Conservation (phyloP, 2,329 filamentous ascomycete genomes). For the Hymenoscyphus fraxineus region DNA sequence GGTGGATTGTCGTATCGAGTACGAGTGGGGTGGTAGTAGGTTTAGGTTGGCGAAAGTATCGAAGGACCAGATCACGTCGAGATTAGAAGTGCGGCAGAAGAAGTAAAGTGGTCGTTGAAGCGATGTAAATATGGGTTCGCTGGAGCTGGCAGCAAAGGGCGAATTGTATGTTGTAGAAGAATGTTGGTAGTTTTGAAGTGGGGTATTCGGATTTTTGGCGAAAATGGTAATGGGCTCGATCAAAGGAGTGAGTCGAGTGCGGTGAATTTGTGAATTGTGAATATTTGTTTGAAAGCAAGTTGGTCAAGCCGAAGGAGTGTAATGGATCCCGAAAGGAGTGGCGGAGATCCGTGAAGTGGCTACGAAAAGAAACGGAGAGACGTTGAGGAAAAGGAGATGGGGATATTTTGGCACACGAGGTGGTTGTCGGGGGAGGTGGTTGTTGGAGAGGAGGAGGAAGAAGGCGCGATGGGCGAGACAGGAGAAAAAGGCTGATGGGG, state of each 20-base stretch:
- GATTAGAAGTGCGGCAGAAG: slow-evolving; percentile 6
- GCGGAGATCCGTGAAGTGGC: slow-evolving; percentile 41
- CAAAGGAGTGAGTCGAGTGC: slow-evolving; percentile 22
- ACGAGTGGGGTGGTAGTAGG: neutral
- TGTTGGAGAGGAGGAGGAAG: slow-evolving; percentile 5
- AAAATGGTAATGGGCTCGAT: slow-evolving; percentile 13
- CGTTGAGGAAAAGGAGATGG: slow-evolving; percentile 17
- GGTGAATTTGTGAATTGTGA: slow-evolving; percentile 14
- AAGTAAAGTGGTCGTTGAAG: slow-evolving; percentile 23
- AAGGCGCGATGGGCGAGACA: neutral
- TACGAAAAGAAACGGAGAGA: slow-evolving; percentile 31
- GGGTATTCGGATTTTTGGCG: neutral
- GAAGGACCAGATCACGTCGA: neutral
- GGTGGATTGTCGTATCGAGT: slow-evolving; percentile 5
- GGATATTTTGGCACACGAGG: slow-evolving; percentile 1
- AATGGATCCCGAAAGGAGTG: slow-evolving; percentile 48
- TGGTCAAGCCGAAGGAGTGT: slow-evolving; percentile 36
- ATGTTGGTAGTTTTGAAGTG: slow-evolving; percentile 9
- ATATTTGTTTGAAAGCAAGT: slow-evolving; percentile 18
- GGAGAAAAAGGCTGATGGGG: slow-evolving; percentile 4
- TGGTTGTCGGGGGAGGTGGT: slow-evolving; percentile 5
- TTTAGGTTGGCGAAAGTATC: slow-evolving; percentile 10
- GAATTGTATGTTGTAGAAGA: slow-evolving; percentile 24
- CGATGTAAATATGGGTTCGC: slow-evolving; percentile 31
- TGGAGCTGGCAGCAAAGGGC: slow-evolving; percentile 35